Percentiles rank a stretch among this genome's conserved stretches.
phyloP scores from a whole-genome alignment of 1,284 basidiomycete genomes.

The Meripilus lineatus region DNA sequence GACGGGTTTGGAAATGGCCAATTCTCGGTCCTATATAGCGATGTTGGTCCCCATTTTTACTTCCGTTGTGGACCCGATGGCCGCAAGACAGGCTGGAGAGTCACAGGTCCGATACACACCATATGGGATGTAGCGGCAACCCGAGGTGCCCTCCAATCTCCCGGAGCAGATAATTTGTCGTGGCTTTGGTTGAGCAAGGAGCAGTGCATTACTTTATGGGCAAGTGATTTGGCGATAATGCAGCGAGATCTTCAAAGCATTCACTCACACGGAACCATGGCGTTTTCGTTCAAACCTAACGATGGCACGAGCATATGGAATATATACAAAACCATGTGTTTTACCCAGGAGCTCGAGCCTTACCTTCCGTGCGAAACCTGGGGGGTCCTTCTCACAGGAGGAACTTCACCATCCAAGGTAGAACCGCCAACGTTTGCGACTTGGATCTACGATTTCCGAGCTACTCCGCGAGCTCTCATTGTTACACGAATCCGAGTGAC shows the following conservation, averaged over 20 bases:
- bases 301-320: constrained; percentile 43
- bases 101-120: constrained; percentile 36
- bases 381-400: constrained; percentile 29
- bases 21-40: constrained; percentile 61
- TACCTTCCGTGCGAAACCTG: constrained; percentile 25
- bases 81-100: constrained; percentile 43
- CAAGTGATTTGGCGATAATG: constrained; percentile 17
- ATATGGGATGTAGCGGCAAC: constrained; percentile 30
- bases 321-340: constrained; percentile 19
- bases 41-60: constrained; percentile 56
- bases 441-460: constrained; percentile 46
- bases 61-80: constrained; percentile 34
- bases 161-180: constrained; percentile 12
- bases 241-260: constrained; percentile 13
- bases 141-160: constrained; percentile 2
- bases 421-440: constrained; percentile 35
- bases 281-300: constrained; percentile 41
- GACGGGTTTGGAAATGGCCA: constrained; percentile 23
- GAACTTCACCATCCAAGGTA: neutral
- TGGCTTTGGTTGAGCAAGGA: constrained; percentile 17
- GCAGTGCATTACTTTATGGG: constrained; percentile 18
- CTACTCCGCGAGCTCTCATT: constrained; percentile 33
- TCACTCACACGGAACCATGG: constrained; percentile 7
- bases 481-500: constrained; percentile 45
- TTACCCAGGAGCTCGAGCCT: constrained; percentile 11